Evolutionary conservation across 2,329 filamentous ascomycete genomes (phyloP).

Genomic region (Pseudodiploospora longispora): DNA sequence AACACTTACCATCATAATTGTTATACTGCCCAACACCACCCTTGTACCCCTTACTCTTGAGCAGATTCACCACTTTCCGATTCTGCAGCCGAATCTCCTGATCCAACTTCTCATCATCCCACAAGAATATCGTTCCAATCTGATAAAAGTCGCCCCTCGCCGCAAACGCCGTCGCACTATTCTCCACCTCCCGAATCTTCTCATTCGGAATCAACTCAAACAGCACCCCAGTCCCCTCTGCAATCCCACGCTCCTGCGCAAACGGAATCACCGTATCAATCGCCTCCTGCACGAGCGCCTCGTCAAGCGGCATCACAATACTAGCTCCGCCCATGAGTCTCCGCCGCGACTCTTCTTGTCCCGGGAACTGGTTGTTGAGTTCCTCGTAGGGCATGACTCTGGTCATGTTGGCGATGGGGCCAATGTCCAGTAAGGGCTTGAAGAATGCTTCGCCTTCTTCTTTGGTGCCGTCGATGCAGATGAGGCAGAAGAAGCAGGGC

Average conservation of each 20-base stretch:
- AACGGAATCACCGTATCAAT: constrained; percentile 21
- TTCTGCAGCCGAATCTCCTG: neutral
- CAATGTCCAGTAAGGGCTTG: constrained; percentile 24
- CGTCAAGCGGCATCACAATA: constrained; percentile 29
- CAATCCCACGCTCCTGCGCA: constrained; percentile 14
- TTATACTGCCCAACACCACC: constrained; percentile 11
- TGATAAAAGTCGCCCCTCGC: constrained; percentile 20
- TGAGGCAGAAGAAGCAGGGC: constrained; percentile 35
- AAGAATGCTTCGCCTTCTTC: constrained; percentile 26
- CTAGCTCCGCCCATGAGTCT: constrained; percentile 32
- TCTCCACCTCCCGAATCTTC: constrained; percentile 15
- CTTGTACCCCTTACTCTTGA: constrained; percentile 18
- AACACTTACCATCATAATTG: constrained; percentile 5
- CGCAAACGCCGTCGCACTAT: constrained; percentile 20
- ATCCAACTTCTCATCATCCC: constrained; percentile 10
- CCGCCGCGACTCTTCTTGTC: constrained; percentile 23
- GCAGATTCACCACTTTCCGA: constrained; percentile 15
- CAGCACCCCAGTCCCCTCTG: constrained; percentile 15
- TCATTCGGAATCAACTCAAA: constrained; percentile 34
- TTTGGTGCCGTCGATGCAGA: constrained; percentile 22
- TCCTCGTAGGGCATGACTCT: constrained; percentile 29
- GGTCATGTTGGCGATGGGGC: constrained; percentile 25
- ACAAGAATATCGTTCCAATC: constrained; percentile 29
- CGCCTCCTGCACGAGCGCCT: constrained; percentile 19
- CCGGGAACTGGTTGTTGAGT: constrained; percentile 23